Evolutionary conservation across 441 rosid genomes (phyloP), one percentile per base, ranked within the genome.

Genomic region (Adansonia rubrostipa): DNA sequence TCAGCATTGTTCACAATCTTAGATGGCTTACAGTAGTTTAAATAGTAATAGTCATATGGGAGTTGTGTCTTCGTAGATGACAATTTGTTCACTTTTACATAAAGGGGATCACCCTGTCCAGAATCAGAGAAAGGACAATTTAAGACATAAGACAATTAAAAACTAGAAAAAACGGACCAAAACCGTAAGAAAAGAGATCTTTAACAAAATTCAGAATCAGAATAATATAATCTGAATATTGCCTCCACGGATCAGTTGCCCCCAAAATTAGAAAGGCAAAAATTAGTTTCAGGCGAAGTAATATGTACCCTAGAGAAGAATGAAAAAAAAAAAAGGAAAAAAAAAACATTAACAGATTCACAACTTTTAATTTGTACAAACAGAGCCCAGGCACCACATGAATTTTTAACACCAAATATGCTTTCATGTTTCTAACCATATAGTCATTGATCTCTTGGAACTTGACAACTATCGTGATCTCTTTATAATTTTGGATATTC

Each of bases 21-120:
- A 0, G 60, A 0, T 6, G 99, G 99, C 89, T 88, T 89, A 82
- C 99, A 95, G 84, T 90, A 95, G 17, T 87, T 89, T 60, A 95
- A 81, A 85, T 75, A 95, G 88, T 95, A 95, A 88, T 88, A 92
- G 80, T 95, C 99, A 82, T 95, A 95, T 47, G 99, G 99, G 83
- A 95, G 93, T 73, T 95, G 98, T 2, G 98, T 95, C 88, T 92
- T 95, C 9, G 98, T 93, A 53, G 99, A 95, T 9, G 99, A 95
- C 81, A 95, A 82, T 79, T 95, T 95, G 92, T 95, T 95, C 84
- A 95, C 99, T 91, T 95, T 95, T 78, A 95, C 93, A 80, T 83
- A 14, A 70, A 95, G 94, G 2, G 83, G 61, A 74, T 50, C 74
- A 50, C 60, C 60, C 60, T 70, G 74, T 70, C 11, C 20, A 22